Conservation (phyloP, 2,329 filamentous ascomycete genomes). For the Hypocrella siamensis region DNA sequence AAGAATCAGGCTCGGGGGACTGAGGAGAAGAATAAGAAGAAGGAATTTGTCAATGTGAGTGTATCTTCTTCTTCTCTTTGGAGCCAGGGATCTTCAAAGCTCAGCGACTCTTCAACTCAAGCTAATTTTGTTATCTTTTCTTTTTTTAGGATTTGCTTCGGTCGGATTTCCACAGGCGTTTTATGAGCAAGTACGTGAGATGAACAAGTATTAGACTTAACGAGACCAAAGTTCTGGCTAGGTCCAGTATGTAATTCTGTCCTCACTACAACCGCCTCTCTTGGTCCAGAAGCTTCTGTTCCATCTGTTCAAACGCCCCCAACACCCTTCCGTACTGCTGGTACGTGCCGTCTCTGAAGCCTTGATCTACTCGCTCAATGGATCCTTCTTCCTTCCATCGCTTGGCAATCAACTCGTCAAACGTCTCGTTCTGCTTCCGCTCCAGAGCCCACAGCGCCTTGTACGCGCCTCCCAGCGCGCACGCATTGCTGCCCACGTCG, state of each 20-base stretch:
- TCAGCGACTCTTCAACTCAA: neutral
- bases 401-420: constrained; percentile 72
- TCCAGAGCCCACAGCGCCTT: constrained; percentile 91
- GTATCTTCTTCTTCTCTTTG: constrained; percentile 1
- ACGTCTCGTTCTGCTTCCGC: constrained; percentile 51
- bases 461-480: constrained; percentile 84
- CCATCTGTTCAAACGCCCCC: constrained; percentile 62
- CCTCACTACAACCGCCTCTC: constrained; percentile 9
- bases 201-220: constrained; percentile 13
- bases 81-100: neutral
- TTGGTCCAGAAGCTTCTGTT: constrained; percentile 42
- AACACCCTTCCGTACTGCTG: constrained; percentile 64
- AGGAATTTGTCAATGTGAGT: constrained; percentile 90
- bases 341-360: constrained; percentile 62
- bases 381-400: constrained; percentile 79
- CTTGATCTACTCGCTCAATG: constrained; percentile 66
- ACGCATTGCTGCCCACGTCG: constrained; percentile 89
- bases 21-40: constrained; percentile 73
- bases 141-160: constrained; percentile 57
- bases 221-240: constrained; percentile 9
- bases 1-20: constrained; percentile 96
- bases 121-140: neutral
- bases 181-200: constrained; percentile 64
- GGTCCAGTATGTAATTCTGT: neutral
- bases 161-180: constrained; percentile 94